Conservation (phyloP, 1,284 basidiomycete species). For the Ustilago crameri region DNA sequence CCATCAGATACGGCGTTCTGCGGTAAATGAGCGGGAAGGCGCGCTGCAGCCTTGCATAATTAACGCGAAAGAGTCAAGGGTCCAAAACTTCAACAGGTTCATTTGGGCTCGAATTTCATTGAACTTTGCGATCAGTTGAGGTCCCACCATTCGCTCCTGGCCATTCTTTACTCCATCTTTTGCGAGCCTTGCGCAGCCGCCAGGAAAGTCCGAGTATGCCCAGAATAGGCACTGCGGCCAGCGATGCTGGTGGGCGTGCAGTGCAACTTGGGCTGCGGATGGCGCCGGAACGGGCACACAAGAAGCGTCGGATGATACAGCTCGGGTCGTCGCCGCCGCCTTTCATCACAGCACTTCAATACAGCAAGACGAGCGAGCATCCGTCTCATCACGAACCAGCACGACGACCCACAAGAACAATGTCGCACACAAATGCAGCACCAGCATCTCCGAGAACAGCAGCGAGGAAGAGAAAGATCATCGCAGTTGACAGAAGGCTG, state of each 20-base stretch:
- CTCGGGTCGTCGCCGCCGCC: constrained; percentile 29
- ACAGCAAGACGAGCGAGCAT: background rate
- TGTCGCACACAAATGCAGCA: background rate
- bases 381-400: background rate
- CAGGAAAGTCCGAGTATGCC: too few species aligned
- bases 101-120: too few species aligned
- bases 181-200: too few species aligned
- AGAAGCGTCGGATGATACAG: constrained; percentile 16
- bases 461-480: constrained; percentile 9
- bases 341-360: constrained; percentile 18
- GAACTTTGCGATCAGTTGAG: too few species aligned
- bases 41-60: background rate
- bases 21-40: background rate
- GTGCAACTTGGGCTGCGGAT: too few species aligned
- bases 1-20: too few species aligned
- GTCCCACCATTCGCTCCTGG: too few species aligned
- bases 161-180: too few species aligned
- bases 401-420: background rate
- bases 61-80: too few species aligned
- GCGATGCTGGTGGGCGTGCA: too few species aligned
- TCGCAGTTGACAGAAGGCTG: constrained; percentile 2
- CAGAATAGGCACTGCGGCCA: too few species aligned
- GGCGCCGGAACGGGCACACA: constrained; percentile 1
- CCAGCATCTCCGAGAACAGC: constrained; percentile 11
- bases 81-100: too few species aligned